Evolutionary conservation across 305 asterid genomes (phyloP).

Genomic region (Euphrasia arctica): DNA sequence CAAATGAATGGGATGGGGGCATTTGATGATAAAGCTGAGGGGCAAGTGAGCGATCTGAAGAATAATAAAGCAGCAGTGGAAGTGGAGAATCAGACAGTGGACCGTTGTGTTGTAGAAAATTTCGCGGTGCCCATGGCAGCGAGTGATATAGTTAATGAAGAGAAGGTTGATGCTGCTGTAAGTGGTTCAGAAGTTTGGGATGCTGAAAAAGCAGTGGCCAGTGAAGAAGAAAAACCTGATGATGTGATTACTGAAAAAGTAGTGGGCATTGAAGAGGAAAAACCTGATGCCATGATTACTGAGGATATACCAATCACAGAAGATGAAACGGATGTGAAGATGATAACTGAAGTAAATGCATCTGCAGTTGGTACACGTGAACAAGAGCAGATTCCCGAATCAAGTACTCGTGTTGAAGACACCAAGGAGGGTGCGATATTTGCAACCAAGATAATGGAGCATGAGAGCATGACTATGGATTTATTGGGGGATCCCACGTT

Average conservation of each 20-base stretch:
- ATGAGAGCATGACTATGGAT: constrained; percentile 28
- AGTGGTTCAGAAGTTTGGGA: constrained; percentile 31
- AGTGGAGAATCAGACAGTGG: constrained; percentile 20
- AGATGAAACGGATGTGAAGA: constrained; percentile 28
- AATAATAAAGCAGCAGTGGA: constrained; percentile 25
- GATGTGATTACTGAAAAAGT: constrained; percentile 22
- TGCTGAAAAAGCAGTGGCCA: constrained; percentile 27
- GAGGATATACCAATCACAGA: constrained; percentile 18
- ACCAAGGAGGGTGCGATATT: constrained; percentile 25
- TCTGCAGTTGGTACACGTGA: constrained; percentile 25
- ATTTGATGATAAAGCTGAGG: constrained; percentile 24
- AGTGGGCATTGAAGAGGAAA: constrained; percentile 28
- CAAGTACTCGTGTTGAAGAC: constrained; percentile 28
- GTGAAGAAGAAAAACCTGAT: constrained; percentile 29
- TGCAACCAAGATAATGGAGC: not conserved
- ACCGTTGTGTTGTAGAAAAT: constrained; percentile 25
- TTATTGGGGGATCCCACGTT: constrained; percentile 27
- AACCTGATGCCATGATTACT: constrained; percentile 14
- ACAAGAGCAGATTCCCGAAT: constrained; percentile 30
- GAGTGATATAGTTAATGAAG: constrained; percentile 26
- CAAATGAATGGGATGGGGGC: constrained; percentile 27
- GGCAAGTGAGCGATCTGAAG: constrained; percentile 21
- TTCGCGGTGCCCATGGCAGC: constrained; percentile 15
- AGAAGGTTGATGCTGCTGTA: constrained; percentile 24
- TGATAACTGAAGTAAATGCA: constrained; percentile 25